Evolutionary conservation across 257 asterid species (phyloP), one percentile per base, ranked within the genome.

Genomic region (Penstemon newberryi): DNA sequence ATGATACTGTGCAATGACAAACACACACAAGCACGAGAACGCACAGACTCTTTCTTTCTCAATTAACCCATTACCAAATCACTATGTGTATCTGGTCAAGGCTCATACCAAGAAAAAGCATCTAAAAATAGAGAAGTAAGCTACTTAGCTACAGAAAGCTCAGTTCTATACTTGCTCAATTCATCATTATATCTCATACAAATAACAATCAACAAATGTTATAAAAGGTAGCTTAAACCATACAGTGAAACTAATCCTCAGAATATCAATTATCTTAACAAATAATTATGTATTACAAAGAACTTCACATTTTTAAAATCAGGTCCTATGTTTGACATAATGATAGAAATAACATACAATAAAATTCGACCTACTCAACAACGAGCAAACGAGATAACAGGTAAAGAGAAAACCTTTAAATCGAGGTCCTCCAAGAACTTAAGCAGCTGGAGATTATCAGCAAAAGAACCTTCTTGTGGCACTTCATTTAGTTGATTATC

Each of bases 401-500:
- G 13, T 12, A 19, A 63, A 42, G 33, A 19, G 2, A 65, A 75
- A 36, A 82, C 88, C 88, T 78, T 77, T 67, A 79, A 4, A 58
- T 83, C 70, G 18, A 78, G 59, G 40, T 78, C 80, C 65, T 80
- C 86, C 73, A 76, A 57, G 61, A 83, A 73, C 74, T 83, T 75
- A 5, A 71, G 49, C 25, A 73, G 42, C 69, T 75, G 78, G 36
- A 55, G 73, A 50, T 67, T 57, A 47, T 75, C 85, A 2, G 15
- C 4, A 41, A 56, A 68, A 5, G 79, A 70, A 8, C 61, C 79
- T 51, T 73, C 79, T 59, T 70, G 71, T 8, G 73, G 72, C 25
- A 57, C 56, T 70, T 60, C 85, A 66, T 56, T 56, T 5, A 33
- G 49, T 73, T 70, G 77, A 69, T 42, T 56, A 46, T 37, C 71